Conservation (phyloP, 345 rosid genomes). For the Eucalyptus viminalis region DNA sequence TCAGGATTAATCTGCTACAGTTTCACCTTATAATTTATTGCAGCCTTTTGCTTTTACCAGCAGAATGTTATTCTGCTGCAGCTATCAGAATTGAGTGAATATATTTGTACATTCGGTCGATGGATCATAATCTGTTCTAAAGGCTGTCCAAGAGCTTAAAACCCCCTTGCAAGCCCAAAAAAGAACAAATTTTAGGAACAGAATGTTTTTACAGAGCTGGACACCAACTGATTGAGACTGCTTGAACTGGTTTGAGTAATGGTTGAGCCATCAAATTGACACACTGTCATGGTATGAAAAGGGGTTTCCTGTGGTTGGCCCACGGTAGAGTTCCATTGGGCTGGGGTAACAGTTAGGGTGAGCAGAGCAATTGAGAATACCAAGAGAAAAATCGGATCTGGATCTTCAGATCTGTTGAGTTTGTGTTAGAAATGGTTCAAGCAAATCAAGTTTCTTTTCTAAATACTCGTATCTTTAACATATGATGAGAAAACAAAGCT, state of each 20-base stretch:
- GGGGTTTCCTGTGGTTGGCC: background rate
- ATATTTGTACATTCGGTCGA: background rate
- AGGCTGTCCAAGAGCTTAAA: background rate
- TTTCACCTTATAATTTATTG: background rate
- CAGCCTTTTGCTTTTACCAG: background rate
- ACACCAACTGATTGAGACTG: background rate
- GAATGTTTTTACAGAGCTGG: background rate
- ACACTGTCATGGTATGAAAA: background rate
- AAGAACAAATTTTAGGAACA: background rate
- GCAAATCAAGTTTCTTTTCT: background rate
- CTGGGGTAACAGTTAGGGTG: background rate
- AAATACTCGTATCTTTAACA: background rate
- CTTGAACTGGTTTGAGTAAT: background rate
- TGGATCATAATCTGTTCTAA: background rate
- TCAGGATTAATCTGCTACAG: background rate
- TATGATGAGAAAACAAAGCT: background rate
- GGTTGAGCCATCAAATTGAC: background rate
- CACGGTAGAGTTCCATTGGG: background rate
- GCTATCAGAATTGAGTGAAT: background rate
- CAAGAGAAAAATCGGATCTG: background rate
- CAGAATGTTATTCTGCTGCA: background rate
- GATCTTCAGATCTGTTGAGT: background rate
- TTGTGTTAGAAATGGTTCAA: background rate
- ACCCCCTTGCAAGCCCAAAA: background rate
- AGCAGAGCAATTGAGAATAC: background rate